Evolutionary conservation across 192 early-diverging fungal species (phyloP), one percentile per base, ranked within the genome.

Genomic region (Coemansia sp.): DNA sequence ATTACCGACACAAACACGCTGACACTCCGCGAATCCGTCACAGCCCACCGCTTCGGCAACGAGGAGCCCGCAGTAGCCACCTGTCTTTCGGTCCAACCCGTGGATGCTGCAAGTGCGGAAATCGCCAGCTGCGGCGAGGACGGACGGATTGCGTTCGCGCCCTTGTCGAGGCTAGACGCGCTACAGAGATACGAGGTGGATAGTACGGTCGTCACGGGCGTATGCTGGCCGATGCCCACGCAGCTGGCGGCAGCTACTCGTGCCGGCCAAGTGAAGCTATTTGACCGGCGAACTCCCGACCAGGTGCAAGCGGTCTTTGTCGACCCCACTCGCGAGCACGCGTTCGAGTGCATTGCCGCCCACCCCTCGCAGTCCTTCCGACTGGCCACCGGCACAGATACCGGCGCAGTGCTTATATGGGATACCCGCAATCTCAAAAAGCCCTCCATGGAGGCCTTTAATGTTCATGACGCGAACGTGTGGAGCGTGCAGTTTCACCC

Each of bases 61-160:
- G 61, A 44, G 8, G 69, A 60, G 44, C 51, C 58, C 0, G 76
- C 69, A 0, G 61, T 60, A 12, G 52, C 53, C 26, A 76, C 74
- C n/a, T 55, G 59, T 1, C 21, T 77, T n/a, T 44, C 62, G 0
- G 56, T 61, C 3, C 79, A 77, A 64, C 74, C 79, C 0, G 20
- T 11, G 1, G 31, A 38, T 2, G 11, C 56, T 0, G 12, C 40
- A 0, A 66, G 66, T 20, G 58, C 41, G 0, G 73, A 81, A 47
- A 48, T 81, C 0, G 79, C 74, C 18, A 73, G 73, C 40, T 69
- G 74, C 39, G 79, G 74, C 51, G 79, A 81, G 41, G 74, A 76
- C 46, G 79, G 79, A 0, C 26, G 41, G 1, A 38, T 79, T 15
- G 56, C 62, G 7, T 72, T 51, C 10, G 57, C 55, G 20, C 53